Evolutionary conservation across 2,329 filamentous ascomycete genomes (phyloP).

Genomic region (Xylariaceae sp.): DNA sequence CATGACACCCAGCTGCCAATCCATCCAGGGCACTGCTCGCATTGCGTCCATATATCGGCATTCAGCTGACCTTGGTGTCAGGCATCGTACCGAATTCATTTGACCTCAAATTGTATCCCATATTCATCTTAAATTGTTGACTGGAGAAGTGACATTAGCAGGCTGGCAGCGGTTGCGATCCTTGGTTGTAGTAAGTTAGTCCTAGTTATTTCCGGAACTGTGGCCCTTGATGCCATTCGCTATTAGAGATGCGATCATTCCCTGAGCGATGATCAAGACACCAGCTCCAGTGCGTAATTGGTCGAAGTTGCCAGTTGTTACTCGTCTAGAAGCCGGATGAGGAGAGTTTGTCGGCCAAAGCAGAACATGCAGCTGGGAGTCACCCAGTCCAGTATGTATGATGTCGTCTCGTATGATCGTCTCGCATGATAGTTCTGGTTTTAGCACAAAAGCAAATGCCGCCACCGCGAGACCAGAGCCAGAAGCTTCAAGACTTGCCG

Average conservation of each 20-base stretch:
- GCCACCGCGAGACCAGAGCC: background rate
- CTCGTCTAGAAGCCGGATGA: background rate
- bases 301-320: background rate
- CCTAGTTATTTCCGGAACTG: background rate
- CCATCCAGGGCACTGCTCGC: background rate
- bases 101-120: background rate
- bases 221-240: background rate
- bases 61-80: background rate
- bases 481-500: background rate
- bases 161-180: background rate
- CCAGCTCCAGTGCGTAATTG: too few species aligned
- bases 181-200: background rate
- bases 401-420: too few species aligned
- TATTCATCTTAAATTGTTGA: background rate
- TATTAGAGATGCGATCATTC: background rate
- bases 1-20: background rate
- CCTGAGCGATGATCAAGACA: background rate
- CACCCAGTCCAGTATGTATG: background rate
- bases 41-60: background rate
- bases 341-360: background rate
- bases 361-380: background rate
- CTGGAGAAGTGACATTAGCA: background rate
- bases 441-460: too few species aligned
- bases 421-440: too few species aligned
- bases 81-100: background rate